Base-by-base conservation (phyloP, 768 basidiomycete species). In the Coprinopsis sp. region DNA sequence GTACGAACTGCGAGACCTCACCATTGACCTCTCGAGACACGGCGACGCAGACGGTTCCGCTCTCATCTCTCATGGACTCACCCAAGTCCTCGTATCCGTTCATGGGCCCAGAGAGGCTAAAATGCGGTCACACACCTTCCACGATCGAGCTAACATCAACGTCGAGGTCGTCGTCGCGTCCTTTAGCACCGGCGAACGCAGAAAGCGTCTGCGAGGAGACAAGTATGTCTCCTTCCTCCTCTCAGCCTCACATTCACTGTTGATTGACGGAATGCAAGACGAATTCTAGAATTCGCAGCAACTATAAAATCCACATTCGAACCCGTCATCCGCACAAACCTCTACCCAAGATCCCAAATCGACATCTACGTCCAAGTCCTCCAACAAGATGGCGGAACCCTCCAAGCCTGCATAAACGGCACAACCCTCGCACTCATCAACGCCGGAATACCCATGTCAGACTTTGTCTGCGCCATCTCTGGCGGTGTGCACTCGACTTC, bases 291-390 rank as follows among this genome's bases (percentile, higher is more conserved):
- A 67, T 73, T 96, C 52, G 88, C 86, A 10, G 74, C 90, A 2
- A 81, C 84, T 19, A 83, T 98, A 52, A 89, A 91, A 68, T 84
- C 90, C 24, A 98, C 96, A 0, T 98, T 99, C 61, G 95, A 98
- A 60, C 92, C 94, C 33, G 91, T 95, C 46, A 79, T 99, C 19
- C 88, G 92, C 61, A 87, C 88, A 6, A 77, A 76, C 50, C 77
- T 99, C 37, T 97, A 96, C 67, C 95, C 95, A 18, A 84, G 96
- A 39, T 89, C 89, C 27, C 84, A 93, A 62, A 96, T 99, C 62
- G 91, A 95, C 66, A 84, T 99, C 50, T 89, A 84, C 64, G 75
- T 99, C 6, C 92, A 95, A 63, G 84, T 99, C 23, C 69, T 96
- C 30, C 90, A 96, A 55, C 88, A 93, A 60, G 96, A 99, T 58